Evolutionary conservation across 1,139 yeast species (phyloP), one percentile per base, ranked within the genome.

Genomic region (Hyphopichia wangnamkhiaoensis): DNA sequence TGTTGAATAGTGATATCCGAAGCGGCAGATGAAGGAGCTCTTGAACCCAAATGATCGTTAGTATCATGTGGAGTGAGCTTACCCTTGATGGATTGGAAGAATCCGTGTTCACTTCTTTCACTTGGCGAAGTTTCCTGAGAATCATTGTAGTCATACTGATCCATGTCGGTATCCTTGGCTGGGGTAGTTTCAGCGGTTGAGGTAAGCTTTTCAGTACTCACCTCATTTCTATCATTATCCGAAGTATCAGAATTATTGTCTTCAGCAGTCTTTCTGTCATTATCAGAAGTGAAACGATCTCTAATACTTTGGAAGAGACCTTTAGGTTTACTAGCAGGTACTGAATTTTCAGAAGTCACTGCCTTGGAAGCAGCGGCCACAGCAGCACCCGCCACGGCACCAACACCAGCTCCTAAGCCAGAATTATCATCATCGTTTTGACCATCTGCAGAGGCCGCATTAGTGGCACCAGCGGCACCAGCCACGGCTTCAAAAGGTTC

Each of bases 221-320:
- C 31, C 17, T 50, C 56, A n/a, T 39, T 46, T 26, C 48, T 49
- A 8, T 58, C 62, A 36, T 47, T 47, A 35, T 58, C 59, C 12
- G 56, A 47, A 29, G 43, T 25, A 21, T 37, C 41, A 9, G 35
- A 33, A 18, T 13, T 15, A n/a, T 24, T 33, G 13, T 33, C 24
- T 27, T 45, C 51, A 14, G 39, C 39, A 7, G 17, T 12, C 9
- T 21, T 19, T 9, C 10, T 13, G 23, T 25, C 31, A 12, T 28
- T 40, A 13, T 56, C 61, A 9, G 50, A 35, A 10, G 56, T 44
- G 27, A 65, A 55, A 37, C 65, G 58, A 32, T 65, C 69, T 35
- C 65, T 58, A 30, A 68, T 56, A 36, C 64, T 58, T 48, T 63
- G 71, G 49, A 67, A 67, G 8, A 68, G 50, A 8, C 72, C 70